Percentiles rank a stretch among this genome's conserved stretches.
These are phyloP conservation scores for Ormosia emarginata DNA, from an alignment of 306 rosid species.

Conservation along the genomic window DNA sequence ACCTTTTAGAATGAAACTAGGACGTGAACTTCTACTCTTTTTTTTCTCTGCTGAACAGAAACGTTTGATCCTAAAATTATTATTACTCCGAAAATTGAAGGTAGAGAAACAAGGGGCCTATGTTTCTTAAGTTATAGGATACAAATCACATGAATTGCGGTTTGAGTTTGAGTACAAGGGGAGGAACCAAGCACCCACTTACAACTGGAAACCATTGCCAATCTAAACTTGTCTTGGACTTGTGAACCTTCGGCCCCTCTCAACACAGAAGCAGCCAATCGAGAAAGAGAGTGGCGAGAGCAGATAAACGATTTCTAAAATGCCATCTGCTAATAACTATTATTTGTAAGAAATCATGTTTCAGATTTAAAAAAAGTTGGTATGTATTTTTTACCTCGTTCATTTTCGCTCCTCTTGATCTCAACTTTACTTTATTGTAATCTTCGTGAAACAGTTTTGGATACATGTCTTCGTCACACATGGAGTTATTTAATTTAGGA, in stretches of 20 bases:
- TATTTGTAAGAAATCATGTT: too few relatives aligned
- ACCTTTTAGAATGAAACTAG: background rate
- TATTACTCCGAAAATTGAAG: background rate
- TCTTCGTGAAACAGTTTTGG: too few relatives aligned
- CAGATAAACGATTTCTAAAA: too few relatives aligned
- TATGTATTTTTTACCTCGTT: too few relatives aligned
- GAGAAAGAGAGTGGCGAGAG: too few relatives aligned
- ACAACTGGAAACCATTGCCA: slow-evolving; percentile 10
- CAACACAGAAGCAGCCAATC: too few relatives aligned
- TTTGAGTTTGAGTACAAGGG: background rate
- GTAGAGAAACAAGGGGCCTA: background rate
- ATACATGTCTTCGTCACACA: background rate
- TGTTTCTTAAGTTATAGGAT: slow-evolving; percentile 9
- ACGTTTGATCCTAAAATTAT: background rate
- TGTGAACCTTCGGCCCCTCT: background rate
- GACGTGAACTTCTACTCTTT: background rate
- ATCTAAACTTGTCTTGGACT: background rate
- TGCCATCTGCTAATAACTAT: too few relatives aligned
- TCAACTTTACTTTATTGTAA: too few relatives aligned
- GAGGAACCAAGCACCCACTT: background rate
- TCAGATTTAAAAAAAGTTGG: too few relatives aligned
- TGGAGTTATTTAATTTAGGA: background rate
- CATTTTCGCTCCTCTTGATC: too few relatives aligned
- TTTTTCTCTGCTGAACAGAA: background rate
- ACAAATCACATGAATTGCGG: slow-evolving; percentile 25